Conservation (phyloP, 139 green algal species). For the Auxenochlorella pyrenoidosa region DNA sequence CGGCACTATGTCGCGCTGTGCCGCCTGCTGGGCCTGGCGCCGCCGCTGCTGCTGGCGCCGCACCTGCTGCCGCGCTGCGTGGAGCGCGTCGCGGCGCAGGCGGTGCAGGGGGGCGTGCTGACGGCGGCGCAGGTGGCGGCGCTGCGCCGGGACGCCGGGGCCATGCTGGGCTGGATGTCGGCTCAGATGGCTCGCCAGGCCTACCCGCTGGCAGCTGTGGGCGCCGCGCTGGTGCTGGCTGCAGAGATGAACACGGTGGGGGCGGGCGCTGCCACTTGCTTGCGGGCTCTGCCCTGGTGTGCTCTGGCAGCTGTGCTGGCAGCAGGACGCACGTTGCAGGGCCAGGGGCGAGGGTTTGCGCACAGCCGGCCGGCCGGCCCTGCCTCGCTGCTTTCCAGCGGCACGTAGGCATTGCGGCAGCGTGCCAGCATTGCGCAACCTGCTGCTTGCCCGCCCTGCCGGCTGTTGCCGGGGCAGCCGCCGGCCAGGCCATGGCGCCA, state of each 20-base stretch:
- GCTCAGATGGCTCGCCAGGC: background rate
- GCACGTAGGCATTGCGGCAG: background rate
- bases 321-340: too few relatives aligned
- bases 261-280: background rate
- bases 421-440: too few relatives aligned
- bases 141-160: background rate
- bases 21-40: conserved; percentile 15
- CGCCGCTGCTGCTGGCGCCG: conserved; percentile 22
- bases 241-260: conserved; percentile 24
- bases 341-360: too few relatives aligned
- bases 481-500: background rate
- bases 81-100: background rate
- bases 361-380: too few relatives aligned
- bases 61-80: conserved; percentile 20
- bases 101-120: background rate
- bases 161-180: conserved; percentile 18
- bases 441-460: too few relatives aligned
- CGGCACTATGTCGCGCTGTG: background rate
- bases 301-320: too few relatives aligned
- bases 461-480: background rate
- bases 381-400: background rate
- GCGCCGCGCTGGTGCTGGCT: conserved; percentile 19
- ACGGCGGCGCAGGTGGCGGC: background rate
- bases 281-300: too few relatives aligned
- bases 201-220: background rate